These are phyloP conservation scores for Apiospora saccharicola DNA, from an alignment of 2,329 filamentous ascomycete species.

Conservation along the genomic window DNA sequence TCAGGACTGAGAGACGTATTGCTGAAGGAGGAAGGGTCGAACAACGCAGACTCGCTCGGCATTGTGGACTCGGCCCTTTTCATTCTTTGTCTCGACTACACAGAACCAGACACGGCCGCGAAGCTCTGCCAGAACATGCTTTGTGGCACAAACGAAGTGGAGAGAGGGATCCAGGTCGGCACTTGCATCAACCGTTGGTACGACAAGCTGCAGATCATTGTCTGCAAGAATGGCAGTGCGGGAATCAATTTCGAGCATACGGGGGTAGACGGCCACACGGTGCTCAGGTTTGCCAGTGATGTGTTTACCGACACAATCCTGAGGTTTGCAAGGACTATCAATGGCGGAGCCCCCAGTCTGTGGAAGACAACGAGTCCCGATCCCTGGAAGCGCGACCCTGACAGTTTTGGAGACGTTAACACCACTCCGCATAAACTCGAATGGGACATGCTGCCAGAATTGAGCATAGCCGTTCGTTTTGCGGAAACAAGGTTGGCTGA, in stretches of 20 bases:
- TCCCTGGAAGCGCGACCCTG: constrained; percentile 88
- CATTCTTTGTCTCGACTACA: constrained; percentile 90
- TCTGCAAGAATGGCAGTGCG: constrained; percentile 97
- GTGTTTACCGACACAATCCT: constrained; percentile 98
- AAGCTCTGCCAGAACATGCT: constrained; percentile 99
- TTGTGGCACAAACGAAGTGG: constrained; percentile 90
- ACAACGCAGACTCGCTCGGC: constrained; percentile 94
- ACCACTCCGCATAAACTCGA: constrained; percentile 95
- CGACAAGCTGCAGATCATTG: constrained; percentile 98
- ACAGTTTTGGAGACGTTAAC: constrained; percentile 90
- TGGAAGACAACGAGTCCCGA: constrained; percentile 94
- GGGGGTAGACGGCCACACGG: constrained; percentile 95
- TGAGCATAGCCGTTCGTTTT: constrained; percentile 90
- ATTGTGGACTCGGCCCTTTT: constrained; percentile 96
- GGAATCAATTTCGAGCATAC: constrained; percentile 99
- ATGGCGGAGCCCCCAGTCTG: constrained; percentile 87
- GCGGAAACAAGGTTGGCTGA: constrained; percentile 94
- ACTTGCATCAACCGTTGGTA: constrained; percentile 99
- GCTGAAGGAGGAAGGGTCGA: constrained; percentile 84
- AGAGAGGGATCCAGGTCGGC: constrained; percentile 92
- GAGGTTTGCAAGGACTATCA: constrained; percentile 93
- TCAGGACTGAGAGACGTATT: constrained; percentile 88
- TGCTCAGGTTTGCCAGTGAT: constrained; percentile 94
- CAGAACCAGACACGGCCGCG: constrained; percentile 80
- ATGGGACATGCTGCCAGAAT: constrained; percentile 95